Evolutionary conservation across 108 stramenopile species (phyloP), one percentile per base, ranked within the genome.

Genomic region (Bacterosira constricta): DNA sequence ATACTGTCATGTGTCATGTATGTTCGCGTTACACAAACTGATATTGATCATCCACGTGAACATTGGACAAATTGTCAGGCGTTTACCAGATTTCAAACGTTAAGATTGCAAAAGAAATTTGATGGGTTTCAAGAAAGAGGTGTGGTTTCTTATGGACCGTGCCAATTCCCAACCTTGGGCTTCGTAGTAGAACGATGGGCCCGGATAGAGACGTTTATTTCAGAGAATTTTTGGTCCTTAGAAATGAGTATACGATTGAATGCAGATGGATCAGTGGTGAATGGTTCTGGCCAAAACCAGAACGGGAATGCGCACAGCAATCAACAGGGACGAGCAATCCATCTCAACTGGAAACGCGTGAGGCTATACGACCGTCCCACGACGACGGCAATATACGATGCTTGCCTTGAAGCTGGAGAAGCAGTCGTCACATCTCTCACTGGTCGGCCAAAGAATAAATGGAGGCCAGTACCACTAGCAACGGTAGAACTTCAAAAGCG

Each of bases 141-240:
- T 2, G 90, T 98, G 0, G 75, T 99, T 20, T 86, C 84, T 41
- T 99, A 98, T 71, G 99, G 99, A 15, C 97, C 99, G 1, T 99
- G 99, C 69, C 99, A 99, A 69, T 99, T 99, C 74, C 99, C 99
- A 1, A 99, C 98, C 3, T 76, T 99, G 39, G 99, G 99, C n/a
- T 99, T 99, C 79, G 93, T 99, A n/a, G 99, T 98, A 4, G 97
- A 97, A 52, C 79, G 99, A 52, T 96, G 96, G 91, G 93, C 94
- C 13, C 65, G 92, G 46, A 98, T 98, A 60, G 85, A 96, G 72
- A 90, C 91, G 7, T 98, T 98, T 84, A 69, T 92, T 13, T 82
- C 93, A n/a, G 92, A 98, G 75, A 78, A 91, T 32, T 99, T 98
- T 75, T 99, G 97, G 98, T 85, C 70, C 27, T 54, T 99, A 21